Percentiles rank a stretch among this genome's conserved stretches.
Conservation (phyloP, 2,329 filamentous ascomycete genomes). For the Bretziella fagacearum region DNA sequence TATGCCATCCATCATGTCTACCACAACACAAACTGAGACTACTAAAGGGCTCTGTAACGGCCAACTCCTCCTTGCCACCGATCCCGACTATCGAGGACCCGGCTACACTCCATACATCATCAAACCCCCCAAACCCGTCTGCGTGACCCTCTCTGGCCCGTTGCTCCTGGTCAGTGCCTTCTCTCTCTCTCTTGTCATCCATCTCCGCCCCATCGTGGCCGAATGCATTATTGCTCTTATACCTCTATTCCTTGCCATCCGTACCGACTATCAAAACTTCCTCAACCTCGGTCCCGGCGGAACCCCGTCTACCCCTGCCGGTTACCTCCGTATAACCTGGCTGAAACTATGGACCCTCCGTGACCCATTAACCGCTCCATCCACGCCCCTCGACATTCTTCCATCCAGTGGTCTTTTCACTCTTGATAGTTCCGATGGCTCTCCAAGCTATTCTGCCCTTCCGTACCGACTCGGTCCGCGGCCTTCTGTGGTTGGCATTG, state of each 20-base stretch:
- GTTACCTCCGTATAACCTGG: slow-evolving; percentile 58
- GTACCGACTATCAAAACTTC: slow-evolving; percentile 62
- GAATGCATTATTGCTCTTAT: not conserved
- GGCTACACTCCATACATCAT: not conserved
- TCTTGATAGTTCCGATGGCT: not conserved
- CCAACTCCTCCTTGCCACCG: not conserved
- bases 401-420: slow-evolving; percentile 19
- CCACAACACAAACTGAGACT: too few relatives aligned
- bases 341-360: slow-evolving; percentile 55
- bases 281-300: slow-evolving; percentile 64
- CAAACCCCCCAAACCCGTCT: not conserved
- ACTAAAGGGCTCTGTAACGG: not conserved
- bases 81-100: not conserved
- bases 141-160: not conserved
- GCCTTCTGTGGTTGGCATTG: slow-evolving; percentile 56
- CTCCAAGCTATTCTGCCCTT: slow-evolving; percentile 27
- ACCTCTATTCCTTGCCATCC: slow-evolving; percentile 19
- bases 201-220: not conserved
- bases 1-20: too few relatives aligned
- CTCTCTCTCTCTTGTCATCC: not conserved
- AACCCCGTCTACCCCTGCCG: slow-evolving; percentile 54
- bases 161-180: not conserved
- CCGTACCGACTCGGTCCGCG: slow-evolving; percentile 45
- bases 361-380: slow-evolving; percentile 47
- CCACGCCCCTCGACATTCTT: slow-evolving; percentile 22